Base-by-base conservation (phyloP, 805 yeast species). In the Monosporozyma yasuniensis region DNA sequence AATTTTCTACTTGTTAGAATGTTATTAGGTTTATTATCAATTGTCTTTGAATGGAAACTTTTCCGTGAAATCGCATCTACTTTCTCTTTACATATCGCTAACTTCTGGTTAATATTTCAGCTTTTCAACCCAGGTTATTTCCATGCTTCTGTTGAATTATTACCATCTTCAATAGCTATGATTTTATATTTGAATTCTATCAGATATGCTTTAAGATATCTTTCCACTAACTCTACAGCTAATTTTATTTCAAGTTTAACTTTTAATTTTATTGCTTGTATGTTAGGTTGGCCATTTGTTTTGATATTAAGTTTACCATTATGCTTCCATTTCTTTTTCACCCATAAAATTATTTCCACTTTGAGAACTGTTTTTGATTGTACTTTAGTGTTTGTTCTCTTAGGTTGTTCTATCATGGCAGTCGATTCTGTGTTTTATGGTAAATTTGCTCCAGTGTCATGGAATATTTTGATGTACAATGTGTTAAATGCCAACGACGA, bases 211-310 rank as follows among this genome's bases (percentile, higher is more conserved):
- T 46, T 64, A 38, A 53, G 62, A n/a, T 63, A 66, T 48, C 41
- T 64, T 23, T 58, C 66, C 0, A 56, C 54, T 3, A 58, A 57
- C 3, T 54, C 61, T 3, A 55, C 51, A 7, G 42, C 52, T 1
- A 54, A 55, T 30, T 65, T 67, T 48, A 51, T 61, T 23, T 54
- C 56, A 18, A 58, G 66, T 44, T 48, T 65, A n/a, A 50, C 60
- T 1, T 61, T 58, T 45, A 60, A 61, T 47, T 57, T 66, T 19
- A 54, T 84, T n/a, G 95, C 89, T 4, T 91, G 91, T 0, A 60
- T 90, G 2, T 54, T 85, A 28, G 97, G 97, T 1, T 91, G 97
- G 97, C 97, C 97, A 1, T 91, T 90, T 65, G 78, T 83, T 0
- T 65, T 87, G 50, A 80, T 76, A 0, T 65, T 88, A 50, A 80